Conservation (phyloP, 2,329 filamentous ascomycete species). For the Botrytis aclada region DNA sequence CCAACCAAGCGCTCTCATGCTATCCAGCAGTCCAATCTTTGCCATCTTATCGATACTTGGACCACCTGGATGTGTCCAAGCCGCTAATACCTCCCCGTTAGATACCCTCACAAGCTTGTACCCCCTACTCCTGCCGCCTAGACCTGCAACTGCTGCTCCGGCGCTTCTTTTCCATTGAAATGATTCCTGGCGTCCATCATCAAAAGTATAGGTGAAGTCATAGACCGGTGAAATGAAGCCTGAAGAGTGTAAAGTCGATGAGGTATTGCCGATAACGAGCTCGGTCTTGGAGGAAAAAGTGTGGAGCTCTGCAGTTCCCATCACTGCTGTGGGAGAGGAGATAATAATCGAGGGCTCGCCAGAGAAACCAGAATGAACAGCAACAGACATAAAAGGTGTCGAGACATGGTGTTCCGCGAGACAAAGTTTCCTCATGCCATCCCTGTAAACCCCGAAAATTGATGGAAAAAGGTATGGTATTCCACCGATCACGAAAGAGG, state of each 20-base stretch:
- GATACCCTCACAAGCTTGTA: conserved; percentile 1
- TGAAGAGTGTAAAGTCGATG: background rate
- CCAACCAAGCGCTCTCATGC: background rate
- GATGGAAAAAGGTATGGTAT: conserved; percentile 1
- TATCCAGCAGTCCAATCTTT: conserved; percentile 14
- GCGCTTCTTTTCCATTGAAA: conserved; percentile 10
- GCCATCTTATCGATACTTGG: background rate
- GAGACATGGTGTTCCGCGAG: background rate
- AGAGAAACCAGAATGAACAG: background rate
- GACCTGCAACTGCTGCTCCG: background rate
- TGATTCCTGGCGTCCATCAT: background rate
- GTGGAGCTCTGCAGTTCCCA: conserved; percentile 7
- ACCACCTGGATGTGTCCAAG: background rate
- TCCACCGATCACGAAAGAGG: background rate
- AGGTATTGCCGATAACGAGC: background rate
- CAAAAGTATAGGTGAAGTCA: conserved; percentile 2
- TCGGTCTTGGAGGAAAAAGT: background rate
- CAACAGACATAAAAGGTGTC: conserved; percentile 4
- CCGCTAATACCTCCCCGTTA: conserved; percentile 3
- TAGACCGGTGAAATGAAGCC: background rate
- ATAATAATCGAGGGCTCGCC: background rate
- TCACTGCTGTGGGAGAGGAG: background rate
- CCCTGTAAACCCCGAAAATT: conserved; percentile 5
- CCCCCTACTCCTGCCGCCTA: background rate
- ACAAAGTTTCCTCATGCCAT: background rate